Conservation (phyloP, 2,329 filamentous ascomycete species). For the Leptographium galeiforme region DNA sequence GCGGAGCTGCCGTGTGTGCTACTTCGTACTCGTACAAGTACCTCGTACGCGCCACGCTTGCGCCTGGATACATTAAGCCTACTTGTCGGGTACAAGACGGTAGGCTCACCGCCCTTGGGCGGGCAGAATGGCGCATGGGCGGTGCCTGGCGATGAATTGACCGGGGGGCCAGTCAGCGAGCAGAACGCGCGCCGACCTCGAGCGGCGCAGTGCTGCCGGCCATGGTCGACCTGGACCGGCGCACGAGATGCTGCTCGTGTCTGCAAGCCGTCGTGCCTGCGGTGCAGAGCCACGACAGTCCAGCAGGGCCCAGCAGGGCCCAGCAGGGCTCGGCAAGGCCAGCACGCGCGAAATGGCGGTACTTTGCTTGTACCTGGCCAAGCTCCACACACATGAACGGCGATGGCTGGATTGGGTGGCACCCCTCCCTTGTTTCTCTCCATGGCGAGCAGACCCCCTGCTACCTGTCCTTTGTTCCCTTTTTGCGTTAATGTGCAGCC, state of each 20-base stretch:
- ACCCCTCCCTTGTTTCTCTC: neutral
- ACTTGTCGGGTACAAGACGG: neutral
- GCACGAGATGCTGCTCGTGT: too few relatives aligned
- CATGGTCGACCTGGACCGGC: too few relatives aligned
- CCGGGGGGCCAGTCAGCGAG: too few relatives aligned
- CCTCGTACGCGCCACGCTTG: neutral
- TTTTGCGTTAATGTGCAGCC: constrained; percentile 6
- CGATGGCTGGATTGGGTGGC: constrained; percentile 4
- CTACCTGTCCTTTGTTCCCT: constrained; percentile 1
- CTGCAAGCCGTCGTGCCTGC: too few relatives aligned
- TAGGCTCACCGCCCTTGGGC: neutral
- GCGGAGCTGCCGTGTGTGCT: neutral
- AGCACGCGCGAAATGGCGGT: neutral
- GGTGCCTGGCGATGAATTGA: neutral
- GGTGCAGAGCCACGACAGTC: too few relatives aligned
- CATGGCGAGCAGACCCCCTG: neutral
- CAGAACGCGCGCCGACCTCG: too few relatives aligned
- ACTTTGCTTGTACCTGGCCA: neutral
- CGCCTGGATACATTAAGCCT: neutral
- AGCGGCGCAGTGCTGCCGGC: too few relatives aligned
- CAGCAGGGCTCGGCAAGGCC: neutral
- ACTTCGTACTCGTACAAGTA: neutral
- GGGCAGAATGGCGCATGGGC: neutral
- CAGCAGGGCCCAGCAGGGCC: too few relatives aligned
- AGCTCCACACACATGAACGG: constrained; percentile 3